These are phyloP conservation scores for Astrothelium macrocarpum DNA, from an alignment of 495 filamentous ascomycete genomes.

Conservation along the genomic window DNA sequence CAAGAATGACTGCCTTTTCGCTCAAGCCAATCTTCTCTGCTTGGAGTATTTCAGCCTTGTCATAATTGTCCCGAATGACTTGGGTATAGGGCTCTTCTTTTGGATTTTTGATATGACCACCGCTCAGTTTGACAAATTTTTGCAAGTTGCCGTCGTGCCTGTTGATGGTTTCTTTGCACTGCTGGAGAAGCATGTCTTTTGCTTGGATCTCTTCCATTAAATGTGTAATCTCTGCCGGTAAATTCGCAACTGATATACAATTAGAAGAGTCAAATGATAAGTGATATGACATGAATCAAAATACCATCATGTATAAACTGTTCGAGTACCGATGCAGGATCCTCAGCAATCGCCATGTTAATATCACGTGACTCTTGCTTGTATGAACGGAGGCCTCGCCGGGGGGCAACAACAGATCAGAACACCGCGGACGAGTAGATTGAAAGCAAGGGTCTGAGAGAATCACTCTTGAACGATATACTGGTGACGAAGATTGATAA, in stretches of 20 bases:
- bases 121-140: conserved; percentile 79
- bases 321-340: conserved; percentile 83
- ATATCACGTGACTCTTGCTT: not conserved
- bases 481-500: not conserved
- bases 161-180: conserved; percentile 62
- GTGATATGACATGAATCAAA: conserved; percentile 8
- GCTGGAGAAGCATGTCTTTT: conserved; percentile 72
- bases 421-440: not conserved
- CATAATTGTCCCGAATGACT: conserved; percentile 61
- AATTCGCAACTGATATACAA: conserved; percentile 55
- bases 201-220: conserved; percentile 88
- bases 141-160: conserved; percentile 74
- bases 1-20: conserved; percentile 63
- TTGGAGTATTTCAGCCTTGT: conserved; percentile 61
- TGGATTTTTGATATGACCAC: conserved; percentile 69
- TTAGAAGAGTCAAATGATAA: conserved; percentile 10
- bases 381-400: not conserved
- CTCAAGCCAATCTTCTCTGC: conserved; percentile 78
- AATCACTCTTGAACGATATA: not conserved
- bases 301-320: conserved; percentile 78
- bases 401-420: not conserved
- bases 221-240: conserved; percentile 85
- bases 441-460: no score
- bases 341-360: conserved; percentile 44
- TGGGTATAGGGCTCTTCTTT: conserved; percentile 71